Evolutionary conservation across 768 basidiomycete species (phyloP).

Genomic region (Boletus reticulatus): DNA sequence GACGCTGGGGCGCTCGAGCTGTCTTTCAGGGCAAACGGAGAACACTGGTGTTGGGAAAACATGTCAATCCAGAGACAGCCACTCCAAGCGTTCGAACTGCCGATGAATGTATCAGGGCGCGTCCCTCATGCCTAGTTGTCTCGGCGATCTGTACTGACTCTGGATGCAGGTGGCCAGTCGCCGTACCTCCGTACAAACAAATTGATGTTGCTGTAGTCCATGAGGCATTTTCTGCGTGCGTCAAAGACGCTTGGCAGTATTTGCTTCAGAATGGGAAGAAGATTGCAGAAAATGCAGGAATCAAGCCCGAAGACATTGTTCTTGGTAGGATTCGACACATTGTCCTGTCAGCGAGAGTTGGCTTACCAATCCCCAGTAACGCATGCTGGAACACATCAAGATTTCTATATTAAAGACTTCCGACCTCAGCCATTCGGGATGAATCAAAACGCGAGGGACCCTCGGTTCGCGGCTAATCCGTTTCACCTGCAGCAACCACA

Average conservation of each 20-base stretch:
- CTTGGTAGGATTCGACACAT: slow-evolving; percentile 32
- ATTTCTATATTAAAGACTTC: slow-evolving; percentile 40
- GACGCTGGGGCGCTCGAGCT: slow-evolving; percentile 23
- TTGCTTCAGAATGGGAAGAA: slow-evolving; percentile 33
- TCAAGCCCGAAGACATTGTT: slow-evolving; percentile 42
- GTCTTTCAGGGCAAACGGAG: slow-evolving; percentile 25
- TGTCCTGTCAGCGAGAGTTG: background rate
- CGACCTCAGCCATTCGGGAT: slow-evolving; percentile 18
- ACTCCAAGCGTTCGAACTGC: slow-evolving; percentile 36
- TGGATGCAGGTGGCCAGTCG: slow-evolving; percentile 41
- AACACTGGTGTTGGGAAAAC: slow-evolving; percentile 40
- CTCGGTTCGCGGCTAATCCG: slow-evolving; percentile 6
- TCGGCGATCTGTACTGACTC: background rate
- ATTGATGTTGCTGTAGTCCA: slow-evolving; percentile 41
- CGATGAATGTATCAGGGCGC: slow-evolving; percentile 33
- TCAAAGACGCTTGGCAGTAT: slow-evolving; percentile 40
- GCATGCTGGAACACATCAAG: slow-evolving; percentile 38
- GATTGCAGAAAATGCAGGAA: slow-evolving; percentile 30
- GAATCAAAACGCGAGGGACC: slow-evolving; percentile 6
- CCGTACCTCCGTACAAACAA: slow-evolving; percentile 36
- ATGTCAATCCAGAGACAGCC: slow-evolving; percentile 26
- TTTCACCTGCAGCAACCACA: slow-evolving; percentile 16
- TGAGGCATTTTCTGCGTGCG: slow-evolving; percentile 21
- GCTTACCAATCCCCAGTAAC: slow-evolving; percentile 33
- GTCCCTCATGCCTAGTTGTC: background rate